These are phyloP conservation scores for Jatropha curcas DNA, from an alignment of 345 rosid genomes.

Conservation along the genomic window DNA sequence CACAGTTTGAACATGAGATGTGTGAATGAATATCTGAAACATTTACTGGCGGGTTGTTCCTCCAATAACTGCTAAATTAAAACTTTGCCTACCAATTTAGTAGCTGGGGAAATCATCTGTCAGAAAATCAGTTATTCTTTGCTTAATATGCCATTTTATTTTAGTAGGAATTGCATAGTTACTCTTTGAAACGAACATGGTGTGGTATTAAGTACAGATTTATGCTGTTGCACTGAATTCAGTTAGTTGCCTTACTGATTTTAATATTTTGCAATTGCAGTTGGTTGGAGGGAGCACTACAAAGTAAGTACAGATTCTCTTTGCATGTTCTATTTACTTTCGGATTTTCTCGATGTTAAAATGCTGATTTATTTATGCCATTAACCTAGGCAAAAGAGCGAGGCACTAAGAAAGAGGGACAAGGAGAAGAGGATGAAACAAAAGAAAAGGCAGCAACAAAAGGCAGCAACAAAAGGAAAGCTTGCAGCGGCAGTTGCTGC, in stretches of 20 bases:
- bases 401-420: constrained; percentile 82
- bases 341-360: not conserved
- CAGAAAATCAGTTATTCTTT: too few species aligned
- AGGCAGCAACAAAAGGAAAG: too few species aligned
- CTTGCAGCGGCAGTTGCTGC: too few species aligned
- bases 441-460: too few species aligned
- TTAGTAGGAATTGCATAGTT: not conserved
- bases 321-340: constrained; percentile 1
- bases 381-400: constrained; percentile 68
- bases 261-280: constrained; percentile 43
- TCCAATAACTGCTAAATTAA: not conserved
- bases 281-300: constrained; percentile 57
- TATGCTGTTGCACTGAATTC: not conserved
- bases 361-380: not conserved
- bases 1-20: too few species aligned
- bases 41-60: not conserved
- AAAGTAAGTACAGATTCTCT: constrained; percentile 52
- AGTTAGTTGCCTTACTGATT: constrained; percentile 8
- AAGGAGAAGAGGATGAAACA: constrained; percentile 88
- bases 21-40: too few species aligned
- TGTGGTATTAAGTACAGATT: too few species aligned
- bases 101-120: too few species aligned
- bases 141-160: too few species aligned
- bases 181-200: not conserved
- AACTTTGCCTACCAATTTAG: too few species aligned